Evolutionary conservation across 2,329 filamentous ascomycete genomes (phyloP), one percentile per base, ranked within the genome.

Genomic region (Helotiales sp.): DNA sequence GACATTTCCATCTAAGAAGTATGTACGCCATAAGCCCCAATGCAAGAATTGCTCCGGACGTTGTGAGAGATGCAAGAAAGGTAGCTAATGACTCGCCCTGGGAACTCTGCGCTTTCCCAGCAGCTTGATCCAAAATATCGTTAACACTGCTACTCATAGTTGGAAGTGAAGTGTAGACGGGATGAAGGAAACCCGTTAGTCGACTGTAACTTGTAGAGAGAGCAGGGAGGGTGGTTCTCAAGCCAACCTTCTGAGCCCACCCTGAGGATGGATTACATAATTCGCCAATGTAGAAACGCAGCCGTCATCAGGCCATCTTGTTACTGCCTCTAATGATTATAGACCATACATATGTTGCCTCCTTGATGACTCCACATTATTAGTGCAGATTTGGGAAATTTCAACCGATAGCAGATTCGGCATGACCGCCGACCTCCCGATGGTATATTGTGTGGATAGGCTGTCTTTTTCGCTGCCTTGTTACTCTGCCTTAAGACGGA

Each of bases 341-440:
- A 52, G 49, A 52, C 49, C 13, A 52, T 52, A 52, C 49, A 28
- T 52, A 52, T 52, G 24, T 52, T 52, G 49, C 49, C 26, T 52
- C 49, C 26, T 52, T 52, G 13, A 52, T 52, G 24, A 30, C 49
- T 24, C 13, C 13, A 52, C 7, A 52, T 30, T 11, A 52, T 52
- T 52, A 52, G 10, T 52, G 26, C 49, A 52, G 15, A 28, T 28
- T 30, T 52, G 24, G 24, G 49, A 28, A 52, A 52, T 28, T 52
- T 52, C 26, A 28, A 52, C 7, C 24, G 49, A 30, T 52, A 52
- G 49, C 26, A 52, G 26, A 52, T 52, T 30, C 49, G 49, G 49
- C 24, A 13, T 30, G 24, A 52, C 24, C 26, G 49, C 49, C 26
- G 15, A 52, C 49, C 49, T 52, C 49, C 30, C 26, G 26, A 52